Evolutionary conservation across 2,329 filamentous ascomycete species (phyloP).

Genomic region (Stachybotrys chlorohalonatus): DNA sequence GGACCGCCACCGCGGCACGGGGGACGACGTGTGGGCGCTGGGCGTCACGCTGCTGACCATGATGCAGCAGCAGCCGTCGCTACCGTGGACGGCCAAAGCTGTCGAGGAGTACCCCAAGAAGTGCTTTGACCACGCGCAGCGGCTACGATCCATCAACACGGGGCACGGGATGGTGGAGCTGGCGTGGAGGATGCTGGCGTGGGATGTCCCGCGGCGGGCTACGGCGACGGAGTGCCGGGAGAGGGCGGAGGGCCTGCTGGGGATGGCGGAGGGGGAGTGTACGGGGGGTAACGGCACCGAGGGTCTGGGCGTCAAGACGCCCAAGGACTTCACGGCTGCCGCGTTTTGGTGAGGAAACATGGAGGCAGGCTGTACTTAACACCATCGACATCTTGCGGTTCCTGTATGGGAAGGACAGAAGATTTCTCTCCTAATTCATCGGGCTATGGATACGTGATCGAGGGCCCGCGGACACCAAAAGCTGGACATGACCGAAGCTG

Average conservation of each 20-base stretch:
- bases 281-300: neutral
- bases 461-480: too few relatives aligned
- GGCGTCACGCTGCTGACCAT: slow-evolving; percentile 20
- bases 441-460: too few relatives aligned
- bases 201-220: slow-evolving; percentile 9
- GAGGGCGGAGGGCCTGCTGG: slow-evolving; percentile 4
- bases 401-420: too few relatives aligned
- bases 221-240: slow-evolving; percentile 11
- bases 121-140: slow-evolving; percentile 13
- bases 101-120: slow-evolving; percentile 11
- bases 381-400: too few relatives aligned
- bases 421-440: too few relatives aligned
- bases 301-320: slow-evolving; percentile 10
- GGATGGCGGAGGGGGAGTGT: neutral
- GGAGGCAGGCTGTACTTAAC: too few relatives aligned
- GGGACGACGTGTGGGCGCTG: slow-evolving; percentile 25
- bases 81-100: slow-evolving; percentile 6
- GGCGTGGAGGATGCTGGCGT: slow-evolving; percentile 11
- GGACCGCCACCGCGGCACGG: slow-evolving; percentile 10
- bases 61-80: slow-evolving; percentile 17
- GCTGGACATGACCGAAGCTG: too few relatives aligned
- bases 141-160: slow-evolving; percentile 14
- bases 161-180: slow-evolving; percentile 12
- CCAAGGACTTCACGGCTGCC: slow-evolving; percentile 13
- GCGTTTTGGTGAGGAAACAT: slow-evolving; percentile 16